A percentile compares a stretch with the other conserved stretches of the same genome.
These are phyloP conservation scores for Sinapis alba DNA, from an alignment of 441 rosid species.

Conservation along the genomic window DNA sequence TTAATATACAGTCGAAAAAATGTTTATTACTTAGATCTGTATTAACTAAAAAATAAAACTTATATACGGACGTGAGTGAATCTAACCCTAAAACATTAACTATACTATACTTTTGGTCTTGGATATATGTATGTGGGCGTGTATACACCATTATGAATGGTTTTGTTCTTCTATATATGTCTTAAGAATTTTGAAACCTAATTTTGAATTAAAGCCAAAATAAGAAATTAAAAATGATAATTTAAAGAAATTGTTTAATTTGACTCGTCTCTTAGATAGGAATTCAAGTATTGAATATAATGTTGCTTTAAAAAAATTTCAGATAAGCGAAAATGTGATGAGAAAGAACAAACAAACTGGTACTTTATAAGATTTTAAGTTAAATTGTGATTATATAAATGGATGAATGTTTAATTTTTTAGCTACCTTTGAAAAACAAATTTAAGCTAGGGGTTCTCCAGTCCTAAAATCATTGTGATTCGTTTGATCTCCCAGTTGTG, in stretches of 20 bases:
- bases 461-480: not conserved
- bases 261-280: not conserved
- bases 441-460: not conserved
- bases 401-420: not conserved
- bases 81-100: conserved; percentile 16
- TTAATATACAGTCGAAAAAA: not conserved
- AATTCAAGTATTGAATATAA: not conserved
- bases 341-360: not conserved
- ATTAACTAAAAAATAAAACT: not conserved
- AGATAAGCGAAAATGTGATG: not conserved
- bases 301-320: not conserved
- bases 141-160: not conserved
- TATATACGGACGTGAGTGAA: not conserved
- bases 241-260: not conserved
- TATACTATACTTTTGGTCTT: not conserved
- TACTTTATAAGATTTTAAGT: not conserved
- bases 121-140: not conserved
- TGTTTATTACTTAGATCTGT: not conserved
- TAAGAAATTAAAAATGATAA: not conserved
- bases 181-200: not conserved
- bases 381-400: not conserved
- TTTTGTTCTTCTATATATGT: not conserved
- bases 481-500: not conserved
- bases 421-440: no score
- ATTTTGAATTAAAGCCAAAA: not conserved